These are phyloP conservation scores for Xylaria telfairii DNA, from an alignment of 495 filamentous ascomycete species.

Conservation along the genomic window DNA sequence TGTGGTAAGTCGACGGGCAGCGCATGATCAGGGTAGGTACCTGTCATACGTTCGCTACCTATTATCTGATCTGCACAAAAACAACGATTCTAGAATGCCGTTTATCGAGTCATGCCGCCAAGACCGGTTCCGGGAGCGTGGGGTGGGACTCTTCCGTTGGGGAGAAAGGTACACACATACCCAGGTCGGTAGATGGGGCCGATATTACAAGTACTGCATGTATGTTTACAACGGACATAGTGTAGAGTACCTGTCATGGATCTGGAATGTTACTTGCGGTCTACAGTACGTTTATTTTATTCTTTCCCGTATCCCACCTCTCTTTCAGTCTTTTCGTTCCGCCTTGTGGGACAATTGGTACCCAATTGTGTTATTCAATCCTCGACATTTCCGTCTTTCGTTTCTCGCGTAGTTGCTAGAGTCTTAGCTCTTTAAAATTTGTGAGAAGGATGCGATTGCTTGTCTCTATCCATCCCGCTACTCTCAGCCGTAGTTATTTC, in stretches of 20 bases:
- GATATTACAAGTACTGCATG: no score
- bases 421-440: not conserved
- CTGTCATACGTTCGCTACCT: not conserved
- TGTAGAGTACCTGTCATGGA: not conserved
- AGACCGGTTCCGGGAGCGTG: constrained; percentile 15
- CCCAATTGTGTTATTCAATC: not conserved
- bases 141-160: not conserved
- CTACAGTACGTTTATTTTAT: not conserved
- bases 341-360: not conserved
- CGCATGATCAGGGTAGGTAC: not conserved
- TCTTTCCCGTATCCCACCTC: not conserved
- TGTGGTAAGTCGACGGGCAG: not conserved
- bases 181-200: not conserved
- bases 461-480: not conserved
- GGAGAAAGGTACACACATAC: not conserved
- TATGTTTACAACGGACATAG: constrained; percentile 3
- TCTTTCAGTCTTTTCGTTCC: not conserved
- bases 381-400: not conserved
- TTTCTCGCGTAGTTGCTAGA: not conserved
- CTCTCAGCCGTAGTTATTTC: not conserved
- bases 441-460: not conserved
- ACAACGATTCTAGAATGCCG: constrained; percentile 2
- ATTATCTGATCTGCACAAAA: not conserved
- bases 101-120: constrained; percentile 1
- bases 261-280: not conserved